phyloP scores from a whole-genome alignment of 805 yeast species.

The Zygotorulaspora florentina region DNA sequence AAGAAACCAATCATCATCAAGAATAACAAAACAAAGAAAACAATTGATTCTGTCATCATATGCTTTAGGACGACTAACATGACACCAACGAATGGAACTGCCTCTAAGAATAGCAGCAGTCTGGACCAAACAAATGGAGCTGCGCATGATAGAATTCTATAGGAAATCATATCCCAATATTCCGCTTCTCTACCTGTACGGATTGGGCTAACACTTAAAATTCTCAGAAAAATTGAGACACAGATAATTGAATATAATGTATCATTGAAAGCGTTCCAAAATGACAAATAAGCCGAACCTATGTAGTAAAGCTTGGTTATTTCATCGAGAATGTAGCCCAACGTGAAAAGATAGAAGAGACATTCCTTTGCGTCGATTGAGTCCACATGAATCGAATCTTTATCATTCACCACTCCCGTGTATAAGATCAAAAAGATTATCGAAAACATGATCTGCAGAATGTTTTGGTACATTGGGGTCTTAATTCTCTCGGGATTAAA shows the following conservation, averaged over 20 bases:
- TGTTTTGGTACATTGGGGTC: slow-evolving; percentile 80
- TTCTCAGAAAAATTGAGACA: slow-evolving; percentile 52
- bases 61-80: slow-evolving; percentile 81
- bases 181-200: slow-evolving; percentile 23
- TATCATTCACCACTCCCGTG: slow-evolving; percentile 60
- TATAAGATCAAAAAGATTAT: slow-evolving; percentile 57
- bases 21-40: slow-evolving; percentile 69
- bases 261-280: slow-evolving; percentile 78
- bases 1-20: slow-evolving; percentile 75
- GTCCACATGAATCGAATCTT: slow-evolving; percentile 35
- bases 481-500: slow-evolving; percentile 79
- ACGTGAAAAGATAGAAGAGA: slow-evolving; percentile 58
- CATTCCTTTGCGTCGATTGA: slow-evolving; percentile 48
- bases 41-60: slow-evolving; percentile 82
- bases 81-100: slow-evolving; percentile 78
- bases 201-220: slow-evolving; percentile 34
- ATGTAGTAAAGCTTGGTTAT: slow-evolving; percentile 66
- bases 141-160: slow-evolving; percentile 68
- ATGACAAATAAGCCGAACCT: slow-evolving; percentile 66
- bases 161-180: slow-evolving; percentile 54
- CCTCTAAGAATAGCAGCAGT: slow-evolving; percentile 68
- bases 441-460: slow-evolving; percentile 63
- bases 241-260: slow-evolving; percentile 54
- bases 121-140: slow-evolving; percentile 88
- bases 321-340: slow-evolving; percentile 67